Conservation (phyloP, 2,329 filamentous ascomycete species). For the Epichloe scottii region DNA sequence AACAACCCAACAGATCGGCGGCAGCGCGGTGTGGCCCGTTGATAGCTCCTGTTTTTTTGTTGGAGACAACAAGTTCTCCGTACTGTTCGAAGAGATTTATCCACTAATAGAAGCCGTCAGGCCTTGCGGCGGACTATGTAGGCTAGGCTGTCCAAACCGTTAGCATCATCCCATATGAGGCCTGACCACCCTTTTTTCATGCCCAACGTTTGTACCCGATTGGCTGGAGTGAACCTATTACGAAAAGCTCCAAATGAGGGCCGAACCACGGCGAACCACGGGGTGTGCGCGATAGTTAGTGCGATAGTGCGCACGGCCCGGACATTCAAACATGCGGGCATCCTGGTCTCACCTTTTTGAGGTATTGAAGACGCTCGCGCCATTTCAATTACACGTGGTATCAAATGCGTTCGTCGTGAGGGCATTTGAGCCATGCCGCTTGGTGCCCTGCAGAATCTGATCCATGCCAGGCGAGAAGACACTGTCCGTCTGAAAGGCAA, state of each 20-base stretch:
- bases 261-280: background rate
- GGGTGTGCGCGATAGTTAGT: background rate
- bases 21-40: background rate
- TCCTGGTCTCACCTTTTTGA: background rate
- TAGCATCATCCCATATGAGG: too few relatives aligned
- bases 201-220: background rate
- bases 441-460: too few relatives aligned
- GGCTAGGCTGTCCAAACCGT: too few relatives aligned
- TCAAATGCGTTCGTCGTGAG: background rate
- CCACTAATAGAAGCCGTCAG: too few relatives aligned
- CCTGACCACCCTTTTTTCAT: background rate
- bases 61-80: background rate
- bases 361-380: background rate
- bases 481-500: too few relatives aligned
- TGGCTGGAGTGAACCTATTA: too few relatives aligned
- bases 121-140: too few relatives aligned
- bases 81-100: too few relatives aligned
- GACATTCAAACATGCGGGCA: background rate
- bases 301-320: background rate
- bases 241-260: too few relatives aligned
- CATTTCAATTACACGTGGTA: background rate
- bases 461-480: too few relatives aligned
- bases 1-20: background rate
- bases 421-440: background rate
- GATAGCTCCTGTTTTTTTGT: background rate